Evolutionary conservation across 768 basidiomycete genomes (phyloP), one percentile per base, ranked within the genome.

Genomic region (Macrolepiota dolichaula): DNA sequence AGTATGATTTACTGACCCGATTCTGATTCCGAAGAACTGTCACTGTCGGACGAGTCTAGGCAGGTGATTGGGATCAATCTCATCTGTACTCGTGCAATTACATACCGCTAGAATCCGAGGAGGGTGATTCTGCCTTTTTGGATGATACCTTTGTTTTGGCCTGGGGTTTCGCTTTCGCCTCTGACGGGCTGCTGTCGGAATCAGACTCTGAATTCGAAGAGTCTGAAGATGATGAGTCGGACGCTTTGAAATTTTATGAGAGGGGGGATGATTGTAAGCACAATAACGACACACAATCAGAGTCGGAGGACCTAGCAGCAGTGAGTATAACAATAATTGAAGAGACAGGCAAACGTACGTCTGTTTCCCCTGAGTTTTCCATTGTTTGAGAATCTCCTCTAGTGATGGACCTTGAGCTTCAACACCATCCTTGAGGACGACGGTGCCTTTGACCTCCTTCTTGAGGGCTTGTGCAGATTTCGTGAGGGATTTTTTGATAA

Each of bases 401-500:
- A 94, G 71, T 15, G 79, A 69, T n/a, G 85, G 81, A 2, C 81
- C 83, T 10, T 81, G 75, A 40, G 72, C 59, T 37, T 74, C 67
- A 44, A 81, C 66, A 38, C 77, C 79, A 59, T 88, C 86, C 63
- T 86, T 84, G 25, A 92, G 74, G 12, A 85, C 73, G 42, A 89
- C 82, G 15, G 83, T 68, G 51, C 80, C 77, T 71, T 84, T 86
- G 22, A 83, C 90, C 25, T 89, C 89, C 65, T 87, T 90, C 75
- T 85, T 91, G 53, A 94, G 76, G 0, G 88, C 86, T 60, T 81
- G 77, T 9, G 92, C 92, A 7, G 85, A 89, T 67, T 91, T 91
- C 32, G 70, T 69, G 71, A 93, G 88, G 0, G 82, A 79, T 51
- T 81, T 84, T 68, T 85, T 82, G 61, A 72, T 77, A 38, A 95